Base-by-base conservation (phyloP, 768 basidiomycete genomes). In the Hypholoma fasciculare region DNA sequence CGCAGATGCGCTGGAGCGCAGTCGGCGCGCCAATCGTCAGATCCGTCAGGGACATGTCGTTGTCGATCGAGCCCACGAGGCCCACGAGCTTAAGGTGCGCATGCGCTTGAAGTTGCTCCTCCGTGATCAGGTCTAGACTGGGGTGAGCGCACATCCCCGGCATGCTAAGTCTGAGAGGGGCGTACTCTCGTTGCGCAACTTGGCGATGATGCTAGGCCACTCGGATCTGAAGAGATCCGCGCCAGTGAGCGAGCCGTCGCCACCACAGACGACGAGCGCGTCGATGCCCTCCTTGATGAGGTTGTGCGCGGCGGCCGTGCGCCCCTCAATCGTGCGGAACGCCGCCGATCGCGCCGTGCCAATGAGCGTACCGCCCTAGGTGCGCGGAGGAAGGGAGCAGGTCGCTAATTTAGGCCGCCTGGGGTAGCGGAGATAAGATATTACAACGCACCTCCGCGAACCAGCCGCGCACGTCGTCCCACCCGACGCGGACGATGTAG, bases 41-140 rank as follows among this genome's bases (percentile, higher is more conserved):
- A 73, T 98, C 95, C 17, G 97, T 98, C 84, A 96, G 82, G 14
- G 92, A 90, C 96, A 99, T 98, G 71, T 98, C 97, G 68, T 99
- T 99, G 75, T 99, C 97, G 69, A 99, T 98, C 4, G 94, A 96
- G 37, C 97, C 97, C 59, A 98, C 97, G 42, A 99, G 86, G n/a
- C 97, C 97, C 61, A 96, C 96, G 64, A 99, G 97, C 72, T 85
- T 91, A 62, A 99, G 88, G 67, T 98, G 92, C 20, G 85, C 79
- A 66, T 95, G 89, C 13, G 76, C 75, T n/a, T 79, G 69, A 36
- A 82, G 80, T 67, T 97, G 90, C 37, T 84, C 86, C 26, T 85
- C 78, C 1, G 87, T 86, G 70, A 99, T 97, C 63, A 82, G 78
- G 49, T 81, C 90, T 92, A 65, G 27, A 20, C 3, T 9, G 27